Evolutionary conservation across 2,329 filamentous ascomycete genomes (phyloP).

Genomic region (Aspergillus fijiensis): DNA sequence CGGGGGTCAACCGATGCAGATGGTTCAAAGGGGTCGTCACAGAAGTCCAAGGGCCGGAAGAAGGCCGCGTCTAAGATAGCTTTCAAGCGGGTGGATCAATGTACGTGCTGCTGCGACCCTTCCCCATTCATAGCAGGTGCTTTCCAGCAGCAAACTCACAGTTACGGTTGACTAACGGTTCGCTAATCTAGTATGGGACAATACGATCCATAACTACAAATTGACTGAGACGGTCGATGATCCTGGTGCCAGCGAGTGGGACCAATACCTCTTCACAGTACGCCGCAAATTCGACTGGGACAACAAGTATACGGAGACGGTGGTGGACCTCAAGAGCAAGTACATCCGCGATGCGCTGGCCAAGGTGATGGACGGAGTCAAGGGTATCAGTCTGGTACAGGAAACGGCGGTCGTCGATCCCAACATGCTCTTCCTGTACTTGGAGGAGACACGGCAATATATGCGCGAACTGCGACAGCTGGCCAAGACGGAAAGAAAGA

Average conservation of each 20-base stretch:
- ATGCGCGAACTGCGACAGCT: conserved; percentile 65
- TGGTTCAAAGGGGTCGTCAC: conserved; percentile 21
- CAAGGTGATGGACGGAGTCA: conserved; percentile 72
- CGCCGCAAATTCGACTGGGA: conserved; percentile 81
- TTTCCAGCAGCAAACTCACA: background rate
- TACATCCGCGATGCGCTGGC: conserved; percentile 68
- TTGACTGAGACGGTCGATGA: conserved; percentile 66
- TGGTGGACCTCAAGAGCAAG: conserved; percentile 84
- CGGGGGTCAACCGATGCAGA: conserved; percentile 16
- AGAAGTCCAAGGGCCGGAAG: conserved; percentile 40
- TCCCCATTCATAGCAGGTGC: background rate
- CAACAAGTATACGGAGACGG: conserved; percentile 71
- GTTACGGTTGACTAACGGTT: background rate
- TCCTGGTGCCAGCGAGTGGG: conserved; percentile 65
- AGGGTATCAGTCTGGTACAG: conserved; percentile 75
- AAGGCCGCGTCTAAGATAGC: conserved; percentile 57
- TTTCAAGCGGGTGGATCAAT: conserved; percentile 68
- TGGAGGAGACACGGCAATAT: conserved; percentile 69
- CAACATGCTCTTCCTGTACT: conserved; percentile 71
- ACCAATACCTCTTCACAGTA: conserved; percentile 80
- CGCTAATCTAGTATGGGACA: conserved; percentile 47
- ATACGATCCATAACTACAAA: conserved; percentile 63
- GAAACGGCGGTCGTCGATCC: conserved; percentile 73
- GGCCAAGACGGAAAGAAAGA: conserved; percentile 57
- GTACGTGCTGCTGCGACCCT: conserved; percentile 30